A percentile compares a stretch with the other conserved stretches of the same genome.
These are phyloP conservation scores for Arabidopsis arenosa DNA, from an alignment of 345 rosid species.

Conservation along the genomic window DNA sequence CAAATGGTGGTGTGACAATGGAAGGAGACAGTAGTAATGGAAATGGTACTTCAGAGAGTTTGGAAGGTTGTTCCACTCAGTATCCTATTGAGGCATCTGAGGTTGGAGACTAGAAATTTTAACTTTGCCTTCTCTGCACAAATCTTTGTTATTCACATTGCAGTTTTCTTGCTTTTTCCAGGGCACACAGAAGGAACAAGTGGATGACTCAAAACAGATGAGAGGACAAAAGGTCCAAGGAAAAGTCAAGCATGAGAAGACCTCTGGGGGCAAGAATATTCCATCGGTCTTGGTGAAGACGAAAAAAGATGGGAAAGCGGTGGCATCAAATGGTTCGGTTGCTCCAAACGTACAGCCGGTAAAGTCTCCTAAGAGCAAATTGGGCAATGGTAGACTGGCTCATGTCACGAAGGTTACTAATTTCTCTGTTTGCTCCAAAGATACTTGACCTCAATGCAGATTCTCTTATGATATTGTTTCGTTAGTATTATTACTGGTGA, in stretches of 20 bases:
- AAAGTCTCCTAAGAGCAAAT: constrained; percentile 51
- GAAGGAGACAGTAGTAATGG: constrained; percentile 45
- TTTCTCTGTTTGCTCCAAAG: too few relatives aligned
- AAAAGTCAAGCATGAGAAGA: constrained; percentile 56
- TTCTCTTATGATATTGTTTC: too few relatives aligned
- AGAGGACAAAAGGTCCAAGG: constrained; percentile 47
- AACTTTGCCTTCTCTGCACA: not conserved
- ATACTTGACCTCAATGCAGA: too few relatives aligned
- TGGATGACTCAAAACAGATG: constrained; percentile 40
- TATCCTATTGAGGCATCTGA: constrained; percentile 38
- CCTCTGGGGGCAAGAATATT: constrained; percentile 41
- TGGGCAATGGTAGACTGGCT: too few relatives aligned
- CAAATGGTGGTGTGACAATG: constrained; percentile 53
- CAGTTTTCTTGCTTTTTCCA: not conserved
- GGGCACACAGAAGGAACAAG: constrained; percentile 25
- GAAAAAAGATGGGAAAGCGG: constrained; percentile 45
- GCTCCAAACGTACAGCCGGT: constrained; percentile 42
- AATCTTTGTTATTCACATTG: not conserved
- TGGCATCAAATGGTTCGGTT: constrained; percentile 56
- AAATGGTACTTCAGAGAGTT: constrained; percentile 33
- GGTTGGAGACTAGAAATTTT: constrained; percentile 32
- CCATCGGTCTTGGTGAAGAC: constrained; percentile 45
- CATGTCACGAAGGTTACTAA: too few relatives aligned
- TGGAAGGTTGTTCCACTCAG: constrained; percentile 31
- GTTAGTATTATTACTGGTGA: too few relatives aligned